A percentile compares a stretch with the other conserved stretches of the same genome.
These are phyloP conservation scores for Saturnispora hagleri DNA, from an alignment of 805 yeast genomes.

Conservation along the genomic window DNA sequence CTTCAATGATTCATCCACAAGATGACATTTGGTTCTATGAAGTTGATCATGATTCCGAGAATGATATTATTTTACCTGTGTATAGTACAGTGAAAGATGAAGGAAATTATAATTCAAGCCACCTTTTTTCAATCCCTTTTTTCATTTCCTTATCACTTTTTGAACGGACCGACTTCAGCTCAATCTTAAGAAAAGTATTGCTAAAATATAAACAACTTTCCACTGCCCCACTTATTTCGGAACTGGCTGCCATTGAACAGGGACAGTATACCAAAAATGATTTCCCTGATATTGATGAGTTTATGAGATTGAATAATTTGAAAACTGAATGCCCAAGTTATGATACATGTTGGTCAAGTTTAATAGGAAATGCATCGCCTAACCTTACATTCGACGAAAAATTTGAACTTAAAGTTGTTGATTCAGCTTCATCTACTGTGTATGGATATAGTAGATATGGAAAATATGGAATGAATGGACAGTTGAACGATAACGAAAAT, in stretches of 20 bases:
- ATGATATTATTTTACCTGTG: conserved; percentile 53
- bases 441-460: conserved; percentile 1
- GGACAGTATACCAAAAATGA: conserved; percentile 16
- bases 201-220: conserved; percentile 38
- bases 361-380: conserved; percentile 8
- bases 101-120: conserved; percentile 27
- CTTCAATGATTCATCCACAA: conserved; percentile 51
- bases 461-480: neutral
- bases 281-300: conserved; percentile 19
- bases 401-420: conserved; percentile 3
- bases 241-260: conserved; percentile 15
- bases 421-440: neutral
- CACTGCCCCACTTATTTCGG: conserved; percentile 31
- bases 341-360: neutral
- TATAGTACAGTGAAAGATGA: conserved; percentile 35
- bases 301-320: conserved; percentile 1
- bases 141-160: conserved; percentile 47
- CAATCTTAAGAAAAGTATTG: conserved; percentile 49
- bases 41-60: conserved; percentile 30
- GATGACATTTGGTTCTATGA: conserved; percentile 62
- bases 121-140: conserved; percentile 69
- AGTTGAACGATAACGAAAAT: neutral
- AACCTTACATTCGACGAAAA: neutral
- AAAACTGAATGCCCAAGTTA: neutral
- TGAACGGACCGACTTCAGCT: conserved; percentile 49